Evolutionary conservation across 331 rosid genomes (phyloP), one percentile per base, ranked within the genome.

Genomic region (Pyracantha coccinea): DNA sequence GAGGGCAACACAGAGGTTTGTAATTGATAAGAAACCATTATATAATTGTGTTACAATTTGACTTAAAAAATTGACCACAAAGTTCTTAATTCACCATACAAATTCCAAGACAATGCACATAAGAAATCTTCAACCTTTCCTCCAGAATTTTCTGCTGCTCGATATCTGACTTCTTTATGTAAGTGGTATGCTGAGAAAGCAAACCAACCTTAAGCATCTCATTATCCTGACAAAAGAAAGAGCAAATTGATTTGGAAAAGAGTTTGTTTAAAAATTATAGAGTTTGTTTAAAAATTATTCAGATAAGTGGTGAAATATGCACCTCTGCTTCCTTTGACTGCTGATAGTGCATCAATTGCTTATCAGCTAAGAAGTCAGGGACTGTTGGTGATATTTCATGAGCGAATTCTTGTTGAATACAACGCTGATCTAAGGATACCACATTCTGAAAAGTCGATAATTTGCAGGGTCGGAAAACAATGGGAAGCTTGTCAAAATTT

Each of bases 81-180:
- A 38, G 45, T 53, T 72, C 23, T 7, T 62, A 28, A 29, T 62
- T 29, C 68, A 62, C 7, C 9, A 62, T 28, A 57, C 24, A 74
- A 63, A 20, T 63, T 29, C 64, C 31, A 11, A 73, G 17, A 57
- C 53, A 5, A 20, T 41, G 50, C 3, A 55, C 27, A 41, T n/a
- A 27, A 9, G 14, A 33, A 69, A 21, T 12, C 24, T 63, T 41
- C 72, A 61, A 94, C 99, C 99, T 92, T 80, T 90, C 92, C 70
- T 92, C 91, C 31, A 89, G 89, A 85, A 86, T 88, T 84, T 84
- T 87, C 68, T 59, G 80, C 65, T 83, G 87, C 82, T 82, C 87
- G 6, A 79, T 29, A 57, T 84, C 82, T 52, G 85, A 74, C 72
- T 82, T 78, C 58, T 84, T 67, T 69, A 77, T 72, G 74, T 68